phyloP scores from a whole-genome alignment of 1,284 basidiomycete species.

The Gastroboletus turbinatus region DNA sequence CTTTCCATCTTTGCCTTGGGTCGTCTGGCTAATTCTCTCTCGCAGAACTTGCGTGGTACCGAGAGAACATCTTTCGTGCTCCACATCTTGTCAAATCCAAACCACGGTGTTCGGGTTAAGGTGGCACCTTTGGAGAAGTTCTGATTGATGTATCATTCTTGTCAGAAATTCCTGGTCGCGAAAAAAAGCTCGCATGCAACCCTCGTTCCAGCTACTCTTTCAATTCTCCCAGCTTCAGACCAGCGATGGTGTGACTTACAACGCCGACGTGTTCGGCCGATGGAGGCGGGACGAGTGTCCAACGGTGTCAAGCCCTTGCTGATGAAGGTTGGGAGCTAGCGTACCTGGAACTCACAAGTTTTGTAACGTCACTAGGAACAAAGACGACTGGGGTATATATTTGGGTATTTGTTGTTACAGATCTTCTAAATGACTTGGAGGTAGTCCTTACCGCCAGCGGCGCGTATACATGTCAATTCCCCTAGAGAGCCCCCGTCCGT shows the following conservation, averaged over 20 bases:
- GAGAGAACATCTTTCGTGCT: neutral
- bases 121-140: neutral
- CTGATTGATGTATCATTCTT: neutral
- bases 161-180: neutral
- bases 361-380: neutral
- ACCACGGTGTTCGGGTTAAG: neutral
- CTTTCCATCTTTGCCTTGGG: neutral
- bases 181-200: neutral
- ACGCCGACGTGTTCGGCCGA: neutral
- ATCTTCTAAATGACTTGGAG: neutral
- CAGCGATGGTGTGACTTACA: no score
- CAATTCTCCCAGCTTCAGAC: neutral
- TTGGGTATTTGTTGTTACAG: neutral
- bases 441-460: constrained; percentile 8
- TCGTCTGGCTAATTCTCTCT: neutral
- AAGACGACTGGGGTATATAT: neutral
- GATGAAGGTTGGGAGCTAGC: neutral
- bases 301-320: neutral
- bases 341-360: neutral
- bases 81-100: neutral
- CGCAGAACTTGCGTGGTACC: constrained; percentile 1
- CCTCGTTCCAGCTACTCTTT: neutral
- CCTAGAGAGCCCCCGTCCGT: constrained; percentile 17
- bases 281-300: neutral
- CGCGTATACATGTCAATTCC: neutral